A percentile compares a stretch with the other conserved stretches of the same genome.
Evolutionary conservation across 2,329 filamentous ascomycete genomes (phyloP).

Genomic region (Botryotinia convoluta): DNA sequence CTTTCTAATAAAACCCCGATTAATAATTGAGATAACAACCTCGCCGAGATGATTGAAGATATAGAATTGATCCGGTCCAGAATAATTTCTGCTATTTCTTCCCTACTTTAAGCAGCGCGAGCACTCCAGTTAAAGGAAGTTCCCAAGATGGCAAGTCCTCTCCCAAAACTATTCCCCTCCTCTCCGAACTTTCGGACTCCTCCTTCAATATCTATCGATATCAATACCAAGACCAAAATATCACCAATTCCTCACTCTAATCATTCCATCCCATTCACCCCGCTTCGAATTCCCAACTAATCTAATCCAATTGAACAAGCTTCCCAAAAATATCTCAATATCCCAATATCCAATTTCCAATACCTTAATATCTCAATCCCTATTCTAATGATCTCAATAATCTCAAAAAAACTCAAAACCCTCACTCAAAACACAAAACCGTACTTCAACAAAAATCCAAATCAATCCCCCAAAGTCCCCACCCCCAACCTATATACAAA

Average conservation of each 20-base stretch:
- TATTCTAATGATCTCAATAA: too few species aligned
- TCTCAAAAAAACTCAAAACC: too few species aligned
- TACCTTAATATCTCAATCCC: too few species aligned
- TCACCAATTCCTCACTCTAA: neutral
- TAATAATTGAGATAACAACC: fast-evolving
- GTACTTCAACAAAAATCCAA: neutral
- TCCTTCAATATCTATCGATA: neutral
- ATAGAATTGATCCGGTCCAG: neutral
- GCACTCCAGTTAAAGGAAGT: neutral
- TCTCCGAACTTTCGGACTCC: neutral
- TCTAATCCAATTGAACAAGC: neutral
- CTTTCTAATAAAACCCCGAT: neutral
- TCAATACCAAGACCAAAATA: neutral
- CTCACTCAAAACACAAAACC: too few species aligned
- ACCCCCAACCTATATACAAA: neutral
- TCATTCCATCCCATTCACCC: neutral
- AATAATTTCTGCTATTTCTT: neutral
- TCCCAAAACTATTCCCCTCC: neutral
- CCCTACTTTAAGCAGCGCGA: neutral
- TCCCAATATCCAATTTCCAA: too few species aligned
- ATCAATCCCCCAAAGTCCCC: neutral
- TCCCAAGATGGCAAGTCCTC: fast-evolving
- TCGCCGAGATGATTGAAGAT: neutral
- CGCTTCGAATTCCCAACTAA: neutral
- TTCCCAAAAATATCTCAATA: neutral